Evolutionary conservation across 768 basidiomycete genomes (phyloP).

Genomic region (Pleurotus eryngii): DNA sequence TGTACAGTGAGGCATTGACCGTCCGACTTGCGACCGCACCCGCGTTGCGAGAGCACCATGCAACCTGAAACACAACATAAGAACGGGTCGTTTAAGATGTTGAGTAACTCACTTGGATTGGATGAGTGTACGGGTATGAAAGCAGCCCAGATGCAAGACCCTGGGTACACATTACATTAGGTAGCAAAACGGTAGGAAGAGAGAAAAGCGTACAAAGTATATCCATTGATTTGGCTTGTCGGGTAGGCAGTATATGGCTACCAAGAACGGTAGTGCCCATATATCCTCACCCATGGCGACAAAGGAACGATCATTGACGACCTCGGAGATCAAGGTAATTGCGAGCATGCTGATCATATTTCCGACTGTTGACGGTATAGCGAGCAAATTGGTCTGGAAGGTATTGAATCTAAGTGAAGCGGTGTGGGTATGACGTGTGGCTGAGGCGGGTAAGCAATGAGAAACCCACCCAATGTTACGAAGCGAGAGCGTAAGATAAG

Average conservation of each 20-base stretch:
- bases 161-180: constrained; percentile 18
- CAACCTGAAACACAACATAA: constrained; percentile 49
- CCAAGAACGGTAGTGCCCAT: constrained; percentile 61
- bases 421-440: background rate
- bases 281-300: constrained; percentile 52
- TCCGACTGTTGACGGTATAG: constrained; percentile 50
- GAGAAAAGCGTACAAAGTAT: constrained; percentile 39
- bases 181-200: background rate
- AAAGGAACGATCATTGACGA: constrained; percentile 49
- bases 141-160: constrained; percentile 41
- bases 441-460: background rate
- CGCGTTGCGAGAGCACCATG: constrained; percentile 58
- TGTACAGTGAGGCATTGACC: constrained; percentile 57
- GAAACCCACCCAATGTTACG: constrained; percentile 44
- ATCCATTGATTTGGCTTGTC: constrained; percentile 49
- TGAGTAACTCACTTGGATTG: constrained; percentile 3
- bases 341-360: constrained; percentile 51
- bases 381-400: constrained; percentile 56
- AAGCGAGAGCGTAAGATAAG: constrained; percentile 59
- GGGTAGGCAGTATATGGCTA: constrained; percentile 50
- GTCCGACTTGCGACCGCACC: constrained; percentile 59
- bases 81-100: background rate
- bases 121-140: constrained; percentile 36
- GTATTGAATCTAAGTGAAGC: constrained; percentile 45
- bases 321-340: constrained; percentile 49